Percentiles rank a stretch among this genome's conserved stretches.
phyloP scores from a whole-genome alignment of 2,329 filamentous ascomycete genomes.

The Paradendryphiella salina region DNA sequence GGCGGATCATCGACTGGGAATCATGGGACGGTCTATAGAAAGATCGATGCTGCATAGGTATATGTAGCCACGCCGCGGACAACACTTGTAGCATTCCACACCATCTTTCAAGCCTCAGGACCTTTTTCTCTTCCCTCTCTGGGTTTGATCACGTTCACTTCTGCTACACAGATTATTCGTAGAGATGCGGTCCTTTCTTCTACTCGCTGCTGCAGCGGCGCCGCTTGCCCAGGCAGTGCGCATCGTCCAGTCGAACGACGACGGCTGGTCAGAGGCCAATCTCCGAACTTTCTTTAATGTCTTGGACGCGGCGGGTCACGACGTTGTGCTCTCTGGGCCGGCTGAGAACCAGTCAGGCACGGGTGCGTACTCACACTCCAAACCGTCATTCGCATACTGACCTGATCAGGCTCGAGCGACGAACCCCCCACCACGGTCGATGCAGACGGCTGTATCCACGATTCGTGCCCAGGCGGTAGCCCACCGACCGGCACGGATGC shows the following conservation, averaged over 20 bases:
- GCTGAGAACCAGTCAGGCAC: constrained; percentile 68
- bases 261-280: constrained; percentile 74
- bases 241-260: constrained; percentile 67
- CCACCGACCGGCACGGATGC: constrained; percentile 61
- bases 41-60: background rate
- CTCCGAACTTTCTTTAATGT: constrained; percentile 62
- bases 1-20: constrained; percentile 1
- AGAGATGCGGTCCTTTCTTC: constrained; percentile 33
- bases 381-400: constrained; percentile 7
- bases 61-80: constrained; percentile 16
- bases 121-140: background rate
- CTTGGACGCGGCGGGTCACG: constrained; percentile 60
- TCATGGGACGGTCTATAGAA: background rate
- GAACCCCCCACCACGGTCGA: constrained; percentile 54
- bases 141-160: constrained; percentile 6
- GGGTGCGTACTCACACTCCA: constrained; percentile 47
- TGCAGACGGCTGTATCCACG: constrained; percentile 59
- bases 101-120: background rate
- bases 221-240: constrained; percentile 37
- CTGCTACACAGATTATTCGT: constrained; percentile 42
- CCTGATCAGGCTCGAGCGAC: constrained; percentile 56
- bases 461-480: constrained; percentile 63
- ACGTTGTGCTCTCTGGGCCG: constrained; percentile 66
- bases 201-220: constrained; percentile 30
- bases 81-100: background rate